Conservation (phyloP, 2,329 filamentous ascomycete genomes). For the Didymella arachidicola region DNA sequence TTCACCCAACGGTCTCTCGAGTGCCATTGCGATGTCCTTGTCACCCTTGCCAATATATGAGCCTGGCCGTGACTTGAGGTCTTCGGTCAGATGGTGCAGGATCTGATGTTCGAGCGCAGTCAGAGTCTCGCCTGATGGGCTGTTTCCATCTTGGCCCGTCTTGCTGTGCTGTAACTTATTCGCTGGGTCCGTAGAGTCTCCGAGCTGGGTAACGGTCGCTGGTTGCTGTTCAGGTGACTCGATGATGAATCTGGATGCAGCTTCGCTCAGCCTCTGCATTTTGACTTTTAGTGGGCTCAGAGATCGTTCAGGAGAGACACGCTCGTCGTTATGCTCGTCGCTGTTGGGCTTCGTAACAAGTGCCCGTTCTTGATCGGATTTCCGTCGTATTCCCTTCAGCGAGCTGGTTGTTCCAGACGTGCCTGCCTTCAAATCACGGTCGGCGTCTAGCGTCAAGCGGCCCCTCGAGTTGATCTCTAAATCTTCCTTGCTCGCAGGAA, state of each 20-base stretch:
- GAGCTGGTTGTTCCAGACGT: background rate
- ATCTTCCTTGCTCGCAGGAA: background rate
- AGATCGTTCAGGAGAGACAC: background rate
- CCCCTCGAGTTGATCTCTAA: background rate
- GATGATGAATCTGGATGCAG: slow-evolving; percentile 6
- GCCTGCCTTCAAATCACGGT: background rate
- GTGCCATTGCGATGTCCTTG: slow-evolving; percentile 17
- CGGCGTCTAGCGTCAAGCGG: background rate
- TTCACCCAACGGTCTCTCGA: slow-evolving; percentile 4
- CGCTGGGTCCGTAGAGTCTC: background rate
- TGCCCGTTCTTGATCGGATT: background rate
- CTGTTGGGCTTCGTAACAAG: background rate
- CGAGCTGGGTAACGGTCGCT: background rate
- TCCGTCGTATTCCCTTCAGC: background rate
- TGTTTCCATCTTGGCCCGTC: background rate
- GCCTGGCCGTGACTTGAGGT: slow-evolving; percentile 23
- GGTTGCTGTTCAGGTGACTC: slow-evolving; percentile 8
- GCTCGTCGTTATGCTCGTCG: background rate
- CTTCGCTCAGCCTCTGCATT: slow-evolving; percentile 21
- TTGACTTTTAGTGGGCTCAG: slow-evolving; percentile 20
- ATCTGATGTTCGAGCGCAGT: slow-evolving; percentile 20
- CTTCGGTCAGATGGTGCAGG: slow-evolving; percentile 22
- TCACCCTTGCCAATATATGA: slow-evolving; percentile 30
- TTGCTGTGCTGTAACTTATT: background rate
- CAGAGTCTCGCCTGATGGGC: background rate